Conservation (phyloP, 805 yeast species). For the Myxozyma vanderwaltii region DNA sequence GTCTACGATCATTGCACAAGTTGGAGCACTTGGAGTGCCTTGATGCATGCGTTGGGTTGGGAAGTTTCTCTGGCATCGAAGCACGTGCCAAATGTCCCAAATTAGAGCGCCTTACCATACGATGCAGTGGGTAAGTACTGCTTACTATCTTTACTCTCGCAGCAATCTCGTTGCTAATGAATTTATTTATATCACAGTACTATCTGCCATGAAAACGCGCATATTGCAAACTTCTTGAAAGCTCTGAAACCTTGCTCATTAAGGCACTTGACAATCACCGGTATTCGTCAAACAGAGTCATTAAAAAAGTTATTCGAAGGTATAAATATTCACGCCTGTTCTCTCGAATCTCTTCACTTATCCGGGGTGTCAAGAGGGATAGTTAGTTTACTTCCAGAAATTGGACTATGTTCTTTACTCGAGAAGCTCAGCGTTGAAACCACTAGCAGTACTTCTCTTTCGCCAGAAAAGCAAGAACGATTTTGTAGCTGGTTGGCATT, state of each 20-base stretch:
- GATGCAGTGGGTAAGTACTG: constrained; percentile 4
- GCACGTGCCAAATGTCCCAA: constrained; percentile 8
- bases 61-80: constrained; percentile 14
- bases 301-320: constrained; percentile 12
- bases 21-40: constrained; percentile 3
- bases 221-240: constrained; percentile 20
- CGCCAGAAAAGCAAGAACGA: neutral
- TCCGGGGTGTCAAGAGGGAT: constrained; percentile 8
- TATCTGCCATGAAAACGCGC: constrained; percentile 11
- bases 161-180: too few relatives aligned
- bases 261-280: constrained; percentile 6
- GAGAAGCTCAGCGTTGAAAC: constrained; percentile 1
- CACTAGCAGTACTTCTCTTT: constrained; percentile 3
- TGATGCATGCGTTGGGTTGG: constrained; percentile 10
- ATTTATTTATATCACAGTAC: too few relatives aligned
- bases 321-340: constrained; percentile 2
- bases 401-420: constrained; percentile 11
- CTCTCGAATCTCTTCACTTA: constrained; percentile 7
- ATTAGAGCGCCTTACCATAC: constrained; percentile 1
- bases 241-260: constrained; percentile 4
- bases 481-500: constrained; percentile 8
- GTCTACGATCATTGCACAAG: constrained; percentile 2
- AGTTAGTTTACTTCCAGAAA: neutral
- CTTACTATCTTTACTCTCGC: too few relatives aligned
- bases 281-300: constrained; percentile 4